Conservation (phyloP, 306 rosid species). For the Betula pendula region DNA sequence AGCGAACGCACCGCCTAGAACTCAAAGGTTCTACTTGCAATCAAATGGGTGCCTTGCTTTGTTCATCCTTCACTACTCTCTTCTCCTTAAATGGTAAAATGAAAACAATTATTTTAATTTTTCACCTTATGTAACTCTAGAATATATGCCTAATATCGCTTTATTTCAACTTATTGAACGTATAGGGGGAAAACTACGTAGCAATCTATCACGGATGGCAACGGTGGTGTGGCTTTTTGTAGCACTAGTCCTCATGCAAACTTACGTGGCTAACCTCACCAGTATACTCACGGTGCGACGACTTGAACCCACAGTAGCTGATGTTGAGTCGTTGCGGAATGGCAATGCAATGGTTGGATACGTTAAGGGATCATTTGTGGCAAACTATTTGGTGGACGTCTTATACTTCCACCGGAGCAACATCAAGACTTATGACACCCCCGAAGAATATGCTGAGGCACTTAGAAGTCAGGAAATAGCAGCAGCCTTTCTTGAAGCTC, state of each 20-base stretch:
- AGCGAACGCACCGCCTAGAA: conserved; percentile 32
- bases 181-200: conserved; percentile 38
- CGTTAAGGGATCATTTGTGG: conserved; percentile 35
- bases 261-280: conserved; percentile 49
- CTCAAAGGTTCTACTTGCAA: conserved; percentile 32
- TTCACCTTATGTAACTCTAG: too few relatives aligned
- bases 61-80: conserved; percentile 47
- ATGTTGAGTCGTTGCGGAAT: conserved; percentile 29
- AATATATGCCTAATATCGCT: not conserved
- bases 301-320: conserved; percentile 41
- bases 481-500: conserved; percentile 45
- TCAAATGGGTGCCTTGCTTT: conserved; percentile 44
- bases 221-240: conserved; percentile 57
- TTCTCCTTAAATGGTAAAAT: conserved; percentile 46
- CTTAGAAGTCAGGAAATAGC: conserved; percentile 40
- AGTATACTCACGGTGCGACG: conserved; percentile 48
- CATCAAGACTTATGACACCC: conserved; percentile 23
- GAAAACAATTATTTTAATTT: too few relatives aligned
- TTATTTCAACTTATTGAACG: not conserved
- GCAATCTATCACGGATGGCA: conserved; percentile 45
- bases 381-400: conserved; percentile 28
- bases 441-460: conserved; percentile 37
- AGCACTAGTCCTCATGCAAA: conserved; percentile 45
- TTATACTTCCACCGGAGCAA: conserved; percentile 12
- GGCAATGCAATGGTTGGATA: conserved; percentile 38